Evolutionary conservation across 257 asterid genomes (phyloP).

Genomic region (Solanum okadae): DNA sequence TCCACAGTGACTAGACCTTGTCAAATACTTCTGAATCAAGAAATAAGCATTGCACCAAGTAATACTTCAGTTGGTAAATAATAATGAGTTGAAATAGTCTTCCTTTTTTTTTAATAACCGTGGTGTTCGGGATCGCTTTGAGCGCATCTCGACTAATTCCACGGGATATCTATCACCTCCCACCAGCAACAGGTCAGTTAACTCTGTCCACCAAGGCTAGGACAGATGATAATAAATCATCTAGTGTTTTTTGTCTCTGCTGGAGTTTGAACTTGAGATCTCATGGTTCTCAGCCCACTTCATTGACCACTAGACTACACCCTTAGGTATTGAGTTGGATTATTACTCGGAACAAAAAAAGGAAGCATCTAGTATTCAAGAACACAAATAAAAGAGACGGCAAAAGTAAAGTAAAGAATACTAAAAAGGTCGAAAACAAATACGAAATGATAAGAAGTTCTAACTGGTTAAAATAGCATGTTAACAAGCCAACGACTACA

Average conservation of each 20-base stretch:
- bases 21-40: conserved; percentile 37
- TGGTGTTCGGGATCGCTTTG: not conserved
- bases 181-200: not conserved
- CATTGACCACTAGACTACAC: not conserved
- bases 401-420: not conserved
- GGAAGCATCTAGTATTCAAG: not conserved
- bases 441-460: not conserved
- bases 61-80: not conserved
- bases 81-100: not conserved
- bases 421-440: not conserved
- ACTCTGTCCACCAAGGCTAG: not conserved
- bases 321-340: not conserved
- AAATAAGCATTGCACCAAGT: conserved; percentile 2
- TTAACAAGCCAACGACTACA: not conserved
- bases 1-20: conserved; percentile 6
- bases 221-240: not conserved
- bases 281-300: not conserved
- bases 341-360: not conserved
- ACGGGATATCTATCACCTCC: not conserved
- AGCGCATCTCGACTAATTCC: not conserved
- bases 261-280: not conserved
- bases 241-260: not conserved
- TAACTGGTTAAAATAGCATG: not conserved
- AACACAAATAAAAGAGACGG: not conserved
- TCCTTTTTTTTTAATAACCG: not conserved